These are phyloP conservation scores for Pythium myriotylum DNA, from an alignment of 352 stramenopile genomes.

Conservation along the genomic window DNA sequence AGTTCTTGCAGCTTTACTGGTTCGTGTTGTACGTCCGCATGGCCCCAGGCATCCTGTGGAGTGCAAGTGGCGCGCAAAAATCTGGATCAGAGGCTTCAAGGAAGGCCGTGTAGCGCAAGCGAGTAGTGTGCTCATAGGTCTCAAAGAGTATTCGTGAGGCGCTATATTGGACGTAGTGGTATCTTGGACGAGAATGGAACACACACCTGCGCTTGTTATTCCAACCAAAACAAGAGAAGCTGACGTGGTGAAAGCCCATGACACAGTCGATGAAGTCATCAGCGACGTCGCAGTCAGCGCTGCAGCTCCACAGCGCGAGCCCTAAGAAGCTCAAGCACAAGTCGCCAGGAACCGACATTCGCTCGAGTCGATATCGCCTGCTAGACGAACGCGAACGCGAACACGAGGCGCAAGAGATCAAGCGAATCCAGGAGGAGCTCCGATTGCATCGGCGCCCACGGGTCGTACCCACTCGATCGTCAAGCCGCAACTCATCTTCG, in stretches of 20 bases:
- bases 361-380: constrained; percentile 42
- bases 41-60: too few relatives aligned
- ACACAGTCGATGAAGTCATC: neutral
- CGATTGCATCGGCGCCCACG: constrained; percentile 26
- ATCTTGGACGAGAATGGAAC: too few relatives aligned
- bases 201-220: too few relatives aligned
- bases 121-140: too few relatives aligned
- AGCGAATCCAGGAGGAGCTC: constrained; percentile 50
- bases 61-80: too few relatives aligned
- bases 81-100: too few relatives aligned
- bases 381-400: constrained; percentile 42
- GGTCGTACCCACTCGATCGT: neutral
- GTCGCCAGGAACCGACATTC: constrained; percentile 2
- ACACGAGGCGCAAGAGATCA: constrained; percentile 40
- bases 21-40: too few relatives aligned
- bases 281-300: constrained; percentile 15
- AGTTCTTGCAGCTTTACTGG: too few relatives aligned
- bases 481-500: neutral
- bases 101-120: too few relatives aligned
- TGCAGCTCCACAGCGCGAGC: constrained; percentile 22
- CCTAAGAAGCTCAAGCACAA: constrained; percentile 11
- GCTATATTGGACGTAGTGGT: too few relatives aligned
- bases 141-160: too few relatives aligned
- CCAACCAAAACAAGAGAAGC: too few relatives aligned
- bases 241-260: neutral